Evolutionary conservation across 2,329 filamentous ascomycete genomes (phyloP).

Genomic region (Emergomyces orientalis): DNA sequence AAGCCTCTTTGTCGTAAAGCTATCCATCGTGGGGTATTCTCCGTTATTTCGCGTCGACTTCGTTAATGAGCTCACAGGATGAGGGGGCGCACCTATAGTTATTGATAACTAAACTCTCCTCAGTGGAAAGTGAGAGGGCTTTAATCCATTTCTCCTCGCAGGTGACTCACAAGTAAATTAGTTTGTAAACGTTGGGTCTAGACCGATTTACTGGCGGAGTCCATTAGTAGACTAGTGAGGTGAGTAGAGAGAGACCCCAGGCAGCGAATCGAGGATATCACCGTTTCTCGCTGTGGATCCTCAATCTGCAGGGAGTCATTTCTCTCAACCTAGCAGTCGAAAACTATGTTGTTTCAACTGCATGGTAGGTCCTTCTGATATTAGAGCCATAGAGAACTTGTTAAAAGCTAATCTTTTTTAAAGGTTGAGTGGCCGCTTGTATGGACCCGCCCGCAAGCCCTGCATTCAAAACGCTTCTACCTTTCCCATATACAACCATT

Average conservation of each 20-base stretch:
- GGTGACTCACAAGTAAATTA: not conserved
- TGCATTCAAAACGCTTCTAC: too few relatives aligned
- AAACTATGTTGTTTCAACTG: not conserved
- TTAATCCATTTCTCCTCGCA: not conserved
- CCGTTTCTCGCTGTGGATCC: too few relatives aligned
- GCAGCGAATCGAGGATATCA: too few relatives aligned
- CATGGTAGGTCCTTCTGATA: not conserved
- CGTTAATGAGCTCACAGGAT: not conserved
- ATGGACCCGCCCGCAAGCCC: too few relatives aligned
- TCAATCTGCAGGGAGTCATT: too few relatives aligned
- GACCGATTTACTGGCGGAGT: not conserved
- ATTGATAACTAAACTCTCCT: not conserved
- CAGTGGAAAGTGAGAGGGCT: not conserved
- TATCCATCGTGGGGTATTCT: not conserved
- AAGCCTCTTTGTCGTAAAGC: not conserved
- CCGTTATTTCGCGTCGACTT: not conserved
- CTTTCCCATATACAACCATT: too few relatives aligned
- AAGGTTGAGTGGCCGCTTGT: too few relatives aligned
- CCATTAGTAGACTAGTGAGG: not conserved
- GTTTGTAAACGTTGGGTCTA: not conserved
- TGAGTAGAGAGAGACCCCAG: not conserved
- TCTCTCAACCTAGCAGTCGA: too few relatives aligned
- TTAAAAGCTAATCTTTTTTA: too few relatives aligned
- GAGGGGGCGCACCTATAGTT: not conserved
- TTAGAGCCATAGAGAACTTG: not conserved